phyloP scores from a whole-genome alignment of 768 basidiomycete species.

The Agaricus subrufescens region DNA sequence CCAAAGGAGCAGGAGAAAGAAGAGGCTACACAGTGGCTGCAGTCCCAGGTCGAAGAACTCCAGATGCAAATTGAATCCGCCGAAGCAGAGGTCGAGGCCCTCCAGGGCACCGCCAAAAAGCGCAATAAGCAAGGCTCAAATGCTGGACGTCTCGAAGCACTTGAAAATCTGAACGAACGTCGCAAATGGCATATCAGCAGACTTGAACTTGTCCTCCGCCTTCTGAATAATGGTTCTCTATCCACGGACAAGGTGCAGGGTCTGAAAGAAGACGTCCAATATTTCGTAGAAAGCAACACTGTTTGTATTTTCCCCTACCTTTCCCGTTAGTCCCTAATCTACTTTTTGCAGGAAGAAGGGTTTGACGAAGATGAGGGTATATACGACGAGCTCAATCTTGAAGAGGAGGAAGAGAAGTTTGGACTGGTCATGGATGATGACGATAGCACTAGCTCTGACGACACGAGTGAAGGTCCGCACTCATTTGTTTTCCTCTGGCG shows the following conservation, averaged over 20 bases:
- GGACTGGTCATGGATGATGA: slow-evolving; percentile 74
- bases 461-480: slow-evolving; percentile 62
- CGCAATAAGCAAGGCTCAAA: slow-evolving; percentile 67
- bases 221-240: slow-evolving; percentile 92
- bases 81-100: slow-evolving; percentile 89
- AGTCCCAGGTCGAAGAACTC: slow-evolving; percentile 85
- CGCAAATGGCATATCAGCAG: slow-evolving; percentile 93
- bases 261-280: slow-evolving; percentile 91
- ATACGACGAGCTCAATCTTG: slow-evolving; percentile 95
- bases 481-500: not conserved
- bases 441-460: slow-evolving; percentile 74
- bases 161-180: slow-evolving; percentile 88
- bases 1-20: slow-evolving; percentile 96
- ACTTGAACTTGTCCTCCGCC: slow-evolving; percentile 87
- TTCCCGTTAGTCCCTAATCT: not conserved
- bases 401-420: slow-evolving; percentile 95
- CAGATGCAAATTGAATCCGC: slow-evolving; percentile 89
- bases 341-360: slow-evolving; percentile 73
- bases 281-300: slow-evolving; percentile 94
- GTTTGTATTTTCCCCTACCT: slow-evolving; percentile 42
- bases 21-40: slow-evolving; percentile 85
- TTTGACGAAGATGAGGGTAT: slow-evolving; percentile 98
- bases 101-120: slow-evolving; percentile 82
- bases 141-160: slow-evolving; percentile 71
- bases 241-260: slow-evolving; percentile 72